Evolutionary conservation across 2,329 filamentous ascomycete species (phyloP).

Genomic region (Pyricularia pennisetigena): DNA sequence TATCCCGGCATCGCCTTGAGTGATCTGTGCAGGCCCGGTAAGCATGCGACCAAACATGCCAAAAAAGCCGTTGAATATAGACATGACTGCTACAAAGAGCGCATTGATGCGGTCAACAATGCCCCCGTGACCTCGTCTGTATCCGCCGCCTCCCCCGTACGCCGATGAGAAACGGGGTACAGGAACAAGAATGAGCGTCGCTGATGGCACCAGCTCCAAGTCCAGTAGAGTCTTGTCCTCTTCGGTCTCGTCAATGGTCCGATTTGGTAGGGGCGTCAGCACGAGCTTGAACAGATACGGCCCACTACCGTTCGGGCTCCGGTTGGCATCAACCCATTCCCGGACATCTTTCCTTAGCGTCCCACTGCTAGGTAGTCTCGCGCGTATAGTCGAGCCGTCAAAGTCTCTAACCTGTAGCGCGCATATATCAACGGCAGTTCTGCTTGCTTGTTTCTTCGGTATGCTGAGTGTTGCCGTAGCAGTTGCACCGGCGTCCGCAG

Average conservation of each 20-base stretch:
- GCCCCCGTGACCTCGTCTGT: neutral
- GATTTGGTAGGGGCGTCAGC: constrained; percentile 66
- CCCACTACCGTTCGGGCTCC: constrained; percentile 31
- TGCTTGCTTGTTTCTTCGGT: constrained; percentile 14
- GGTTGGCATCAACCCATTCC: constrained; percentile 62
- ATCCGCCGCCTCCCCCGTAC: constrained; percentile 17
- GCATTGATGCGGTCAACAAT: neutral
- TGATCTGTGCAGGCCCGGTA: constrained; percentile 9
- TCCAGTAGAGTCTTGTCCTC: constrained; percentile 59
- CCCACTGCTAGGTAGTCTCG: constrained; percentile 54
- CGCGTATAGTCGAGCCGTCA: constrained; percentile 71
- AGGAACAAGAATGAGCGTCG: constrained; percentile 74
- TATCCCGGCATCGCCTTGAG: neutral
- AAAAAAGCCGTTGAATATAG: constrained; percentile 18
- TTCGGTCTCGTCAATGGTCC: constrained; percentile 63
- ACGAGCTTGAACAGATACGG: constrained; percentile 83
- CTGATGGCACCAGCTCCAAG: constrained; percentile 66
- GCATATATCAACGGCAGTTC: constrained; percentile 26
- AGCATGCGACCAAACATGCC: constrained; percentile 18
- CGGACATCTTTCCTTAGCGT: constrained; percentile 60
- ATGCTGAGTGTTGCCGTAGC: constrained; percentile 13
- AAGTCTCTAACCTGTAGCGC: constrained; percentile 73
- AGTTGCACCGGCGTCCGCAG: constrained; percentile 5
- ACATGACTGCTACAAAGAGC: constrained; percentile 23
- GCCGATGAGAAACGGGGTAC: constrained; percentile 39